Base-by-base conservation (phyloP, 208 protist genomes). In the Wallacemonas sp. region DNA sequence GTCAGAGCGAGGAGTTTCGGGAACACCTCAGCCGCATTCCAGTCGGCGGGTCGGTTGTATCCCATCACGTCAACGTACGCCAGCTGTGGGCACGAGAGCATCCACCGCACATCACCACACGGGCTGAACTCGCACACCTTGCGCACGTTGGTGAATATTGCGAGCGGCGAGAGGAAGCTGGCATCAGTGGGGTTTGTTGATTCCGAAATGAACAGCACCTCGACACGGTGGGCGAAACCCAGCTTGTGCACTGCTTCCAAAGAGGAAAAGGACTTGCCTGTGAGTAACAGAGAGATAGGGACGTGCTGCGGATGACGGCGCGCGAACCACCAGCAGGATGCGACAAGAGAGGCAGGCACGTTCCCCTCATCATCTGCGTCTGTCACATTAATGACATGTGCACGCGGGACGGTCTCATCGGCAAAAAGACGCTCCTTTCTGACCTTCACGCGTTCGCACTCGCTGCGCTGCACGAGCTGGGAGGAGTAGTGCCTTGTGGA, bases 71-170 rank as follows among this genome's bases (percentile, higher is more conserved):
- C 57, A 38, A 63, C 17, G 2, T 9, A 30, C 14, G 57, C 33
- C 6, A 63, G 36, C 12, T 63, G 57, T n/a, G 34, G 39, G 48
- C 34, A 63, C 23, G 34, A 44, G 17, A 49, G 57, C 57, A 63
- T 63, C 57, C 41, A 49, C 17, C 27, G 57, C 26, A 24, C 19
- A 24, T 58, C 29, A 17, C 11, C n/a, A 27, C 52, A 43, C 17
- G 4, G 26, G 36, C 30, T 58, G 52, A 27, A 41, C 4, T 58
- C 52, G 30, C 14, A 41, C n/a, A 58, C 26, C 19, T 58, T 58
- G n/a, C 52, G 52, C 14, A 58, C 17, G 23, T 58, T 58, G 9
- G 6, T 11, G 38, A 58, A 39, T 14, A 9, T 24, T 24, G 24
- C 26, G 14, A 58, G 30, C 4, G 52, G 52, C 4, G 26, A 5